Base-by-base conservation (phyloP, 78 protist species). In the Capsaspora owczarzaki region DNA sequence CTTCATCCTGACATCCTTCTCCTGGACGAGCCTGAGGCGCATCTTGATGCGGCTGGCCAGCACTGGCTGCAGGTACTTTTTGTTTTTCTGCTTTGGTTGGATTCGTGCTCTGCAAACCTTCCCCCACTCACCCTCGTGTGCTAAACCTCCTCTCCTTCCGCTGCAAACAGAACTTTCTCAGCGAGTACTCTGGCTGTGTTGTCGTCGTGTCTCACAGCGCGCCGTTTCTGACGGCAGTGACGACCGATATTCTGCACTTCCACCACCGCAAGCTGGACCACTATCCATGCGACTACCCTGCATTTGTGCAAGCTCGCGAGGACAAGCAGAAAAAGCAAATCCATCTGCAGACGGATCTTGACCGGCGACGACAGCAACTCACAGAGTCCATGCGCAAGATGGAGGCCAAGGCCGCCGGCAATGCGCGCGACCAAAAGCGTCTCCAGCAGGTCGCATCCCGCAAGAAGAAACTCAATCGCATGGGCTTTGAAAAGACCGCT, bases 191-290 rank as follows among this genome's bases (percentile, higher is more conserved):
- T 53, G 82, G 80, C 71, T 81, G 94, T 2, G 44, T 93, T 23
- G 60, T 95, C 25, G 82, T 95, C 25, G 98, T 95, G 43, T 84
- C 93, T 23, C 98, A 95, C 93, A 93, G 87, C 77, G 90, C 78
- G 27, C 78, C 79, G 37, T 94, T 94, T 82, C 77, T 94, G 33
- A 89, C 87, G 74, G 80, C 61, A 37, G 76, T 70, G 4, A 35
- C 43, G 42, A 63, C 72, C 43, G 72, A 63, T 44, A 89, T 87
- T 43, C 72, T 92, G 20, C 86, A 88, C 35, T 49, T 95, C 44
- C 86, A 90, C 76, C 77, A 77, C 35, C 68, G 86, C 81, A 72
- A 75, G 75, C 88, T 95, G 0, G 29, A 29, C 19, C 82, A 82
- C 74, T 93, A 90, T 83, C 74, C 68, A 14, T 79, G 84, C 61